These are phyloP conservation scores for Backusella psychrophila DNA, from an alignment of 192 early-diverging fungal genomes.

Conservation along the genomic window DNA sequence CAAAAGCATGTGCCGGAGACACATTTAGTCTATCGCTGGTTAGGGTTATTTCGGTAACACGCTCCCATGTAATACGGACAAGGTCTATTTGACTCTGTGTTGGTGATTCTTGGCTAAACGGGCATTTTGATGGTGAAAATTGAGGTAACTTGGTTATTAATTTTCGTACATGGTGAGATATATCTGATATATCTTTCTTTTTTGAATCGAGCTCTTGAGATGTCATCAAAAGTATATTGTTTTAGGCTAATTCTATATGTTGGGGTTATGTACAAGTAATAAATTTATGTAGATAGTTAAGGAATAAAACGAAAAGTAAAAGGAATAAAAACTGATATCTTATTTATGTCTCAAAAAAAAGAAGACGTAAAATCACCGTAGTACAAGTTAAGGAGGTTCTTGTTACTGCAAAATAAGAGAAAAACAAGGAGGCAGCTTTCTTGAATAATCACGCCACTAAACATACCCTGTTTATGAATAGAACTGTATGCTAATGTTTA, in stretches of 20 bases:
- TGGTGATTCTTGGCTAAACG: constrained; percentile 3
- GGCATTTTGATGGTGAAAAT: background rate
- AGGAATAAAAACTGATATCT: background rate
- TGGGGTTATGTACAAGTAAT: background rate
- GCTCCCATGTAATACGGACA: constrained; percentile 17
- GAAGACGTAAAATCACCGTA: background rate
- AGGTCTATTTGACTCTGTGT: constrained; percentile 21
- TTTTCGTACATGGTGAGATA: background rate
- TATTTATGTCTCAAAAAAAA: background rate
- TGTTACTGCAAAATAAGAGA: background rate
- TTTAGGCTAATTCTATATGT: background rate
- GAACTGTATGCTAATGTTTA: background rate
- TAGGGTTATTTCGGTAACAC: constrained; percentile 15
- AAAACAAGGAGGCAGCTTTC: background rate
- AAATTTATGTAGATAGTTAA: background rate
- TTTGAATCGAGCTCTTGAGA: background rate
- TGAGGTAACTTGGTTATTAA: background rate
- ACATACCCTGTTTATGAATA: background rate
- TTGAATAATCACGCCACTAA: background rate
- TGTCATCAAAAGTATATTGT: background rate
- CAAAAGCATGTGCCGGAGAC: constrained; percentile 26
- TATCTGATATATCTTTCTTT: background rate
- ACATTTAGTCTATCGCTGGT: constrained; percentile 5
- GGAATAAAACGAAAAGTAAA: background rate
- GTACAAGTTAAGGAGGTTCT: background rate